phyloP scores from a whole-genome alignment of 2,329 filamentous ascomycete species.

The Arthrobotrys iridis region DNA sequence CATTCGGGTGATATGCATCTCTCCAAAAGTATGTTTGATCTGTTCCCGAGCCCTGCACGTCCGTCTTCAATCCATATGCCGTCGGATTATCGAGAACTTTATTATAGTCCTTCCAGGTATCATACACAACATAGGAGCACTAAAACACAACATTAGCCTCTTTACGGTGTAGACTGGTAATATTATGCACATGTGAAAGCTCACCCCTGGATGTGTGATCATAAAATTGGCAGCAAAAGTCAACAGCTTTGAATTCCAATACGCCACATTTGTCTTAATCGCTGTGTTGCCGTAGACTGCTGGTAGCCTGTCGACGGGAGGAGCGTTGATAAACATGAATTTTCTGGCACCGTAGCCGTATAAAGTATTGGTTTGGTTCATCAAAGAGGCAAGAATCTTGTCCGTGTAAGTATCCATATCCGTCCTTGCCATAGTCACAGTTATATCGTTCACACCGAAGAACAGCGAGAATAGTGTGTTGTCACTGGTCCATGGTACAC shows the following conservation, averaged over 20 bases:
- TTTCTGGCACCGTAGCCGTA: conserved; percentile 36
- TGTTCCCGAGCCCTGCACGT: conserved; percentile 13
- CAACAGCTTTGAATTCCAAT: conserved; percentile 33
- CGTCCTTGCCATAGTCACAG: conserved; percentile 37
- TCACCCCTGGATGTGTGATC: conserved; percentile 36
- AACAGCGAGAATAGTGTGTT: conserved; percentile 37
- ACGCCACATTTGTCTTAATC: conserved; percentile 43
- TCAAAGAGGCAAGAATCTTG: conserved; percentile 27
- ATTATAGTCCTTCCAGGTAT: conserved; percentile 43
- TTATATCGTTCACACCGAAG: conserved; percentile 47
- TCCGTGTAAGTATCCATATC: conserved; percentile 48
- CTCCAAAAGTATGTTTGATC: conserved; percentile 47
- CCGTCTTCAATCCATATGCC: conserved; percentile 20
- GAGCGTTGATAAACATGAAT: conserved; percentile 47
- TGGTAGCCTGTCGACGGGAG: conserved; percentile 29
- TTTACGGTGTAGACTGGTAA: not conserved
- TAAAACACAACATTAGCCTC: not conserved
- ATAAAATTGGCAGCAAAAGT: conserved; percentile 32
- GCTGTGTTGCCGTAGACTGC: conserved; percentile 35
- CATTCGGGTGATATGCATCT: conserved; percentile 43
- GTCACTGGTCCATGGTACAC: conserved; percentile 25
- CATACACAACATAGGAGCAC: conserved; percentile 38
- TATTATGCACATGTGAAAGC: not conserved
- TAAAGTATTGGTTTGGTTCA: conserved; percentile 41
- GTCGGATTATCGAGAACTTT: conserved; percentile 43